Percentiles rank a stretch among this genome's conserved stretches.
Conservation (phyloP, 169 alveolate species). For the Blepharisma undulans region DNA sequence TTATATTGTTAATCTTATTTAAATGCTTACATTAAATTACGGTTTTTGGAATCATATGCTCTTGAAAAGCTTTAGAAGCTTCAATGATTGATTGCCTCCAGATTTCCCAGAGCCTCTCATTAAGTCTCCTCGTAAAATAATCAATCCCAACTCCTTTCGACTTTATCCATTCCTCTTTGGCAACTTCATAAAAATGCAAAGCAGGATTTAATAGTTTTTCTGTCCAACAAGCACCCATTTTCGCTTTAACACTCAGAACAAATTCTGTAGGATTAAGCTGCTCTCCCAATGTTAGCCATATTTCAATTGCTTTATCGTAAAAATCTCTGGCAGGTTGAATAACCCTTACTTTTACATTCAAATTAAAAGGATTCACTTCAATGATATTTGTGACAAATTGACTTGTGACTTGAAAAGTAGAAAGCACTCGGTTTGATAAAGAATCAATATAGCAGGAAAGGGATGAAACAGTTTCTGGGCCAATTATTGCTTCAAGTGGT, state of each 20-base stretch:
- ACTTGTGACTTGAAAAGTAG: conserved; percentile 27
- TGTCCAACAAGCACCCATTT: background rate
- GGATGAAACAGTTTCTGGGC: background rate
- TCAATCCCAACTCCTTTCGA: background rate
- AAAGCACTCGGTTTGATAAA: background rate
- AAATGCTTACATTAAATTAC: background rate
- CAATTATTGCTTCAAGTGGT: conserved; percentile 14
- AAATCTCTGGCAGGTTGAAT: conserved; percentile 36
- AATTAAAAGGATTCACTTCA: background rate
- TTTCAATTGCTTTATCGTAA: conserved; percentile 22
- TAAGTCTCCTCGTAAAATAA: background rate
- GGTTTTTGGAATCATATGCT: conserved; percentile 32
- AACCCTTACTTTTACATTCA: conserved; percentile 1
- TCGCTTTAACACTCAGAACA: background rate
- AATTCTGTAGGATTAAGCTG: background rate
- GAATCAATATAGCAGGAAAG: background rate
- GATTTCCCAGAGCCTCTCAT: background rate
- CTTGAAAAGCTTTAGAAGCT: conserved; percentile 10
- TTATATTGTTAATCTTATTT: background rate
- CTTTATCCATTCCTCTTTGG: conserved; percentile 26
- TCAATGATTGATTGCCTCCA: conserved; percentile 14
- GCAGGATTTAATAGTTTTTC: conserved; percentile 24
- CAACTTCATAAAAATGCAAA: background rate
- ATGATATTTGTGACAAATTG: conserved; percentile 18
- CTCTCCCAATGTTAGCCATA: background rate